Percentiles rank a stretch among this genome's conserved stretches.
phyloP scores from a whole-genome alignment of 1,284 basidiomycete species.

The Sanguinoderma infundibulare region DNA sequence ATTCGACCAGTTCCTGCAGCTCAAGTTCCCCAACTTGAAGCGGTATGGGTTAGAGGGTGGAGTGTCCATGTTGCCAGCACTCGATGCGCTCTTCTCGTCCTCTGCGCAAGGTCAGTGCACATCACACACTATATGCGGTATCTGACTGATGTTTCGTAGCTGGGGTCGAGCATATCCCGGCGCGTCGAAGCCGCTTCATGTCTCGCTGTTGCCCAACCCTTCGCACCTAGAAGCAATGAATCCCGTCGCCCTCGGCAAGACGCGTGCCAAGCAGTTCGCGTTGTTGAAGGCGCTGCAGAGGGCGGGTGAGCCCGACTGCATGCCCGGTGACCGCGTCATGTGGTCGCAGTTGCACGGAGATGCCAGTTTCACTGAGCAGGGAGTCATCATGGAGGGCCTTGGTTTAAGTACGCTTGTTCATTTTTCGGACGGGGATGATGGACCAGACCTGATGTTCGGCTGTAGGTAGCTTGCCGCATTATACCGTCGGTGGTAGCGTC shows the following conservation, averaged over 20 bases:
- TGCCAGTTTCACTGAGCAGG: conserved; percentile 89
- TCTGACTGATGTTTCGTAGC: conserved; percentile 41
- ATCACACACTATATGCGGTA: background rate
- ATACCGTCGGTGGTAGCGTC: conserved; percentile 86
- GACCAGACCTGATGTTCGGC: background rate
- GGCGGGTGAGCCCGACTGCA: conserved; percentile 57
- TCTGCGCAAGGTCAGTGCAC: conserved; percentile 60
- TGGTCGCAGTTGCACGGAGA: conserved; percentile 91
- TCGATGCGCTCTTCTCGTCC: conserved; percentile 75
- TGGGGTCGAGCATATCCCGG: conserved; percentile 68
- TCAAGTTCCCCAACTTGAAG: conserved; percentile 85
- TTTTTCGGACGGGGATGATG: background rate
- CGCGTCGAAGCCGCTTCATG: conserved; percentile 57
- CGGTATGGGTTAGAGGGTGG: conserved; percentile 88
- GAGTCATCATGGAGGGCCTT: conserved; percentile 87
- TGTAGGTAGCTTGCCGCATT: conserved; percentile 83
- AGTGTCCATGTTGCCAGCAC: conserved; percentile 87
- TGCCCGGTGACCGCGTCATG: conserved; percentile 84
- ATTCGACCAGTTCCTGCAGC: conserved; percentile 81
- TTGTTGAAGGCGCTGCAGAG: conserved; percentile 61
- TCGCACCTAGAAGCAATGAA: conserved; percentile 90
- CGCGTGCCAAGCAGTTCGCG: conserved; percentile 89
- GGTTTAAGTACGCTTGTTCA: conserved; percentile 67
- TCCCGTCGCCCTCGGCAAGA: conserved; percentile 87
- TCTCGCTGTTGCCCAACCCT: conserved; percentile 86